These are phyloP conservation scores for Gloeopeniophorella convolvens DNA, from an alignment of 768 basidiomycete species.

Conservation along the genomic window DNA sequence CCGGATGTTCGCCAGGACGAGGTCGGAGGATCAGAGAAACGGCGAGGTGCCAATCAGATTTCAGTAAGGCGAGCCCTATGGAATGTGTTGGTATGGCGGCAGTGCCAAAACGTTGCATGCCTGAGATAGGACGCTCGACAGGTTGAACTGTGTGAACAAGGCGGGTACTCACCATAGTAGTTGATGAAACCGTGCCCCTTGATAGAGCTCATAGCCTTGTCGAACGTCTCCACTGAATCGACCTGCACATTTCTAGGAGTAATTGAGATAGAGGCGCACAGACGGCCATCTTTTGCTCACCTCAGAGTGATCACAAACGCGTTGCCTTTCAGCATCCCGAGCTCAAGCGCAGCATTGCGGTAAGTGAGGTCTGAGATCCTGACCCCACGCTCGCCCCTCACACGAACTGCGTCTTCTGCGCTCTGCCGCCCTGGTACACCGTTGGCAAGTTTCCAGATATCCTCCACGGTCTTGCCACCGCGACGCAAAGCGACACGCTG, in stretches of 20 bases:
- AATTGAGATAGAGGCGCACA: not conserved
- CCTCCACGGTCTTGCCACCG: slow-evolving; percentile 68
- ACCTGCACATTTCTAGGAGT: slow-evolving; percentile 72
- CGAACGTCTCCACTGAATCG: slow-evolving; percentile 63
- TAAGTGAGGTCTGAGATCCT: slow-evolving; percentile 87
- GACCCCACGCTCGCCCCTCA: slow-evolving; percentile 85
- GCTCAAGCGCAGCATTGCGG: slow-evolving; percentile 71
- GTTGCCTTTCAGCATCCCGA: slow-evolving; percentile 97
- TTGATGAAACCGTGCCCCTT: slow-evolving; percentile 92
- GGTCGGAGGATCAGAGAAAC: slow-evolving; percentile 73
- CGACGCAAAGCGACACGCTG: slow-evolving; percentile 83
- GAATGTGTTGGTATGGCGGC: slow-evolving; percentile 93
- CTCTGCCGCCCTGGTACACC: slow-evolving; percentile 53
- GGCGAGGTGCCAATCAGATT: slow-evolving; percentile 87
- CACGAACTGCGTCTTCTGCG: slow-evolving; percentile 48
- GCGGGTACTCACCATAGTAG: slow-evolving; percentile 68
- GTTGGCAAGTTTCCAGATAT: slow-evolving; percentile 82
- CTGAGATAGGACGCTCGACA: slow-evolving; percentile 31
- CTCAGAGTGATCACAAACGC: slow-evolving; percentile 90
- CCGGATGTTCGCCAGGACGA: slow-evolving; percentile 88
- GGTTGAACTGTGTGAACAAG: not conserved
- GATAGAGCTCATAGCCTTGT: slow-evolving; percentile 69
- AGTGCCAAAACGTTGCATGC: slow-evolving; percentile 99
- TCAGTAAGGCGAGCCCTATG: slow-evolving; percentile 85
- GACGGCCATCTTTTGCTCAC: slow-evolving; percentile 37